These are phyloP conservation scores for Buddleja alternifolia DNA, from an alignment of 257 asterid genomes.

Conservation along the genomic window DNA sequence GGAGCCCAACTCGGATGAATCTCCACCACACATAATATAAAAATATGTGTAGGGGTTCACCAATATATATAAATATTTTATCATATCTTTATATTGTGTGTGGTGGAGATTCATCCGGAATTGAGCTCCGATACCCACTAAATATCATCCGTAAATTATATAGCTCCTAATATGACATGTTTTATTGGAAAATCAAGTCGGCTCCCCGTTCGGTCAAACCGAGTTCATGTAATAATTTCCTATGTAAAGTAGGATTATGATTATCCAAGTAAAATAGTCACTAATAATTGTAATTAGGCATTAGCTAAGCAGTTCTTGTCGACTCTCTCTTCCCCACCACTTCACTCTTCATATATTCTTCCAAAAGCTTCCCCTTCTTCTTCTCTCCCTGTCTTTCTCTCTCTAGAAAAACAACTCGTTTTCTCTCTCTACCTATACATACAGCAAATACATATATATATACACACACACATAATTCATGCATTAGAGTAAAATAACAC, in stretches of 20 bases:
- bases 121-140: too few species aligned
- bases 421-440: slow-evolving; percentile 21
- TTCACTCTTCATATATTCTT: slow-evolving; percentile 27
- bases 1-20: too few species aligned
- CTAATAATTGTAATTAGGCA: slow-evolving; percentile 33
- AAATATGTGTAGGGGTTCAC: too few species aligned
- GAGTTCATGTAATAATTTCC: too few species aligned
- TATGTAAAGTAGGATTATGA: background rate
- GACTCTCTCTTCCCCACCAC: background rate
- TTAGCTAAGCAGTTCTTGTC: slow-evolving; percentile 44
- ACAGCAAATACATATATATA: background rate
- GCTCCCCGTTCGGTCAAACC: too few species aligned
- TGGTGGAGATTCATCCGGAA: too few species aligned
- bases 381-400: slow-evolving; percentile 25
- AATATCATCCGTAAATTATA: too few species aligned
- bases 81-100: too few species aligned
- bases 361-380: slow-evolving; percentile 23
- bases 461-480: slow-evolving; percentile 5
- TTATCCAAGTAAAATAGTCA: background rate
- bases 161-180: too few species aligned
- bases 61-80: too few species aligned
- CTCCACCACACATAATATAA: too few species aligned
- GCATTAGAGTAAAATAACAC: background rate
- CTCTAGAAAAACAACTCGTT: slow-evolving; percentile 21
- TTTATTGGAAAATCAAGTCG: too few species aligned